Base-by-base conservation (phyloP, 345 rosid genomes). In the Aquilaria yunnanensis region DNA sequence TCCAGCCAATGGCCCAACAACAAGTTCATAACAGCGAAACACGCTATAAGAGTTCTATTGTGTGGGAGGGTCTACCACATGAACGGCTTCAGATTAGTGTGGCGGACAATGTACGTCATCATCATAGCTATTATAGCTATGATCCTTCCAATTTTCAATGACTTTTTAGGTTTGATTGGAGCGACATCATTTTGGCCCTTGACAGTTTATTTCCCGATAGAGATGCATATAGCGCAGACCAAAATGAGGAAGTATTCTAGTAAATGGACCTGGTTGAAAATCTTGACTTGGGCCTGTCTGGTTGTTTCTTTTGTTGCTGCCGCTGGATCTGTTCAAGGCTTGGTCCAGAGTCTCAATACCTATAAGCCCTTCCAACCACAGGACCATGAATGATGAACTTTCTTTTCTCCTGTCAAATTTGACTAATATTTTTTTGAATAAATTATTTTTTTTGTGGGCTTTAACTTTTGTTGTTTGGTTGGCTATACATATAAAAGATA, bases 91-190 rank as follows among this genome's bases (percentile, higher is more conserved):
- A 81, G 92, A 62, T 9, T 93, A 63, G 77, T 77, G 45, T 93
- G 97, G 97, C 83, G 98, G 69, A 81, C 92, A 2, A 3, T 37
- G 7, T 93, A 83, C 12, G 98, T 93, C 41, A 63, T 88, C 1
- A 13, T 82, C 30, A 80, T 94, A 6, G 77, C 92, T 2, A 32
- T 90, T 8, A 0, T 86, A 5, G 98, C 98, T 47, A 90, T 88
- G 97, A 70, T 85, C 46, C 75, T 93, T 49, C 98, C 98, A 0
- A 90, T 93, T 86, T 93, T 93, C 92, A 93, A 88, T 32, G 84
- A 82, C 49, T 81, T 90, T 64, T 57, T 90, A 52, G 97, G 96
- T 12, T 83, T 93, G 16, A 68, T 93, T 0, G 98, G 98, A 12
- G 92, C 97, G 1, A 74, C 74, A 2, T 73, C 82, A 1, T 93